Conservation (phyloP, 208 protist genomes). For the Trypanosoma theileri region DNA sequence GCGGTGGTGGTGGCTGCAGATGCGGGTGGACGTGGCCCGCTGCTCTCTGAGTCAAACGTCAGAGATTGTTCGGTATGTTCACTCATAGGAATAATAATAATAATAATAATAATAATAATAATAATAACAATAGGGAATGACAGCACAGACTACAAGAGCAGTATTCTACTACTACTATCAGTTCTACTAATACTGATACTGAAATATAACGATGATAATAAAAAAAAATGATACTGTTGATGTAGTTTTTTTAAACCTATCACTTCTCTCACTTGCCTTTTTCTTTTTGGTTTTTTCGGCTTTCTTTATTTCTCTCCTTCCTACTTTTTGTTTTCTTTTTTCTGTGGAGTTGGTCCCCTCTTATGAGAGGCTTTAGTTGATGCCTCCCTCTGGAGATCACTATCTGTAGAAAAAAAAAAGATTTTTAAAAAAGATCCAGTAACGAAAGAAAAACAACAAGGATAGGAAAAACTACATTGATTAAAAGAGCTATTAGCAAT, state of each 20-base stretch:
- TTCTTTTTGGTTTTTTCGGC: neutral
- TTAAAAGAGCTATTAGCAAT: neutral
- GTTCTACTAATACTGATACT: no score
- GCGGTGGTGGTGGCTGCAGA: neutral
- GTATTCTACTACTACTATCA: no score
- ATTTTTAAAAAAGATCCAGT: no score
- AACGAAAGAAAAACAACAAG: neutral
- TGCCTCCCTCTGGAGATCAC: no score
- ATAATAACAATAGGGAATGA: neutral
- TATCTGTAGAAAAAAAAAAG: no score
- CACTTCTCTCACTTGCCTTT: neutral
- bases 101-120: no score
- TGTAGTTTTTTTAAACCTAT: neutral
- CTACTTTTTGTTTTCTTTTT: no score
- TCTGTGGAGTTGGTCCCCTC: no score
- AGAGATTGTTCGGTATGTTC: conserved; percentile 9
- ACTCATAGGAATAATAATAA: neutral
- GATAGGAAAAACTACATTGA: neutral
- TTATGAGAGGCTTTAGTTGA: neutral
- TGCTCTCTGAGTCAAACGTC: conserved; percentile 6
- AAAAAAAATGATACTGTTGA: no score
- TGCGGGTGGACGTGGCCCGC: neutral
- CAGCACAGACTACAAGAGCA: no score
- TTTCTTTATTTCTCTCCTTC: neutral
- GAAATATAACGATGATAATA: no score